Conservation (phyloP, 2,329 filamentous ascomycete species). For the Hypoxylon sp. region DNA sequence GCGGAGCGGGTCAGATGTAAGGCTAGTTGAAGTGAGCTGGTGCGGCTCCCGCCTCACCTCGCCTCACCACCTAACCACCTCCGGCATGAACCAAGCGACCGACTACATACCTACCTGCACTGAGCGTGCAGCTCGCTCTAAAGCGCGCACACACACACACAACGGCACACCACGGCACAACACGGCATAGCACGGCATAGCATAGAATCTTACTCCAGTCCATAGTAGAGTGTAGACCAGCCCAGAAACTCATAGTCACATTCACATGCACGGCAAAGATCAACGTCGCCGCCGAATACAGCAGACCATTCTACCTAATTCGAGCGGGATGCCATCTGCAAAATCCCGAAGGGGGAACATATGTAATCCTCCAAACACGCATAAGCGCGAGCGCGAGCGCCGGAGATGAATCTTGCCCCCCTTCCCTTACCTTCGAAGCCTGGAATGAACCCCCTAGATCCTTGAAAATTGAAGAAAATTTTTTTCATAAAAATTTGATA, state of each 20-base stretch:
- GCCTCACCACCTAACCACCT: background rate
- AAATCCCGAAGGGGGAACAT: background rate
- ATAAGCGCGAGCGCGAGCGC: background rate
- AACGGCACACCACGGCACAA: too few relatives aligned
- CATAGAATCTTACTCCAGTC: too few relatives aligned
- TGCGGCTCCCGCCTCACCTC: background rate
- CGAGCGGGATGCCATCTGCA: background rate
- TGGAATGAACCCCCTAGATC: too few relatives aligned
- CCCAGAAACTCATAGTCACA: too few relatives aligned
- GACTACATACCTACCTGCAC: too few relatives aligned
- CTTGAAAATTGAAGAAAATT: too few relatives aligned
- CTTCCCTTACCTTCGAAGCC: too few relatives aligned
- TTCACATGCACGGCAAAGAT: background rate
- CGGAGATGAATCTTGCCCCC: background rate
- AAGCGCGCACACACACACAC: too few relatives aligned
- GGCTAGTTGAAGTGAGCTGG: background rate
- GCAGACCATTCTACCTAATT: background rate
- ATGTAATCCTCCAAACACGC: background rate
- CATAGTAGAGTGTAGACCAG: too few relatives aligned
- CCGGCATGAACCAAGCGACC: background rate
- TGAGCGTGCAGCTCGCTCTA: background rate
- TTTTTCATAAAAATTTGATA: too few relatives aligned
- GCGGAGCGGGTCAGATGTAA: background rate
- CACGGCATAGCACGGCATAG: background rate
- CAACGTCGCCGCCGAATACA: background rate